These are phyloP conservation scores for Debaryomyces tyrocola DNA, from an alignment of 805 yeast genomes.

Conservation along the genomic window DNA sequence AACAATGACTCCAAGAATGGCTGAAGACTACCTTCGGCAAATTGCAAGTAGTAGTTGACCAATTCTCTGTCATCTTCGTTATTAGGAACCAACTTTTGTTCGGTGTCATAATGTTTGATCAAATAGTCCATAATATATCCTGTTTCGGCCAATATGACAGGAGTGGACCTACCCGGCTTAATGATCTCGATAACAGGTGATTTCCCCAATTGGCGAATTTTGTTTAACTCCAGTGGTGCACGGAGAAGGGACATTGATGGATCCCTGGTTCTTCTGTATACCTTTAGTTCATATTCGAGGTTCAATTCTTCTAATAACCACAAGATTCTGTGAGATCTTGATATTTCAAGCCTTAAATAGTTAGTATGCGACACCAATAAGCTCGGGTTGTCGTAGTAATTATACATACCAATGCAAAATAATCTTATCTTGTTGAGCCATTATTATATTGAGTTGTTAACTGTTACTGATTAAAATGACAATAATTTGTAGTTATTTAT, in stretches of 20 bases:
- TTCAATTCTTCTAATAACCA: conserved; percentile 39
- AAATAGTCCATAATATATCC: conserved; percentile 59
- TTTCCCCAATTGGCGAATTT: conserved; percentile 38
- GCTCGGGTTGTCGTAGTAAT: background rate
- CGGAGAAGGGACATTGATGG: no score
- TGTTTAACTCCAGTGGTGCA: conserved; percentile 33
- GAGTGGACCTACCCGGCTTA: conserved; percentile 16
- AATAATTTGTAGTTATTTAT: no score
- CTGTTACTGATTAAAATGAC: no score
- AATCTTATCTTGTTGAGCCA: conserved; percentile 11
- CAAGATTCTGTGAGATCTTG: conserved; percentile 37
- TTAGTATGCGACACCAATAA: background rate
- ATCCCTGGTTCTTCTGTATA: conserved; percentile 22
- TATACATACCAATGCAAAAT: conserved; percentile 24
- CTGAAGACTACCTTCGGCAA: conserved; percentile 63
- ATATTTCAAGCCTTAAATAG: conserved; percentile 25
- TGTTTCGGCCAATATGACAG: conserved; percentile 50
- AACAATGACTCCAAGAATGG: conserved; percentile 41
- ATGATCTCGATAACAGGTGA: conserved; percentile 32
- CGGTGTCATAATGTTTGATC: conserved; percentile 48
- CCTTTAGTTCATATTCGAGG: conserved; percentile 32
- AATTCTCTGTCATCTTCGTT: conserved; percentile 39
- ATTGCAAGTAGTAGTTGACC: conserved; percentile 54
- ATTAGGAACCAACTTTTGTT: conserved; percentile 35
- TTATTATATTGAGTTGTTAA: no score